Evolutionary conservation across 352 stramenopile genomes (phyloP).

Genomic region (Blastocystis sp.): DNA sequence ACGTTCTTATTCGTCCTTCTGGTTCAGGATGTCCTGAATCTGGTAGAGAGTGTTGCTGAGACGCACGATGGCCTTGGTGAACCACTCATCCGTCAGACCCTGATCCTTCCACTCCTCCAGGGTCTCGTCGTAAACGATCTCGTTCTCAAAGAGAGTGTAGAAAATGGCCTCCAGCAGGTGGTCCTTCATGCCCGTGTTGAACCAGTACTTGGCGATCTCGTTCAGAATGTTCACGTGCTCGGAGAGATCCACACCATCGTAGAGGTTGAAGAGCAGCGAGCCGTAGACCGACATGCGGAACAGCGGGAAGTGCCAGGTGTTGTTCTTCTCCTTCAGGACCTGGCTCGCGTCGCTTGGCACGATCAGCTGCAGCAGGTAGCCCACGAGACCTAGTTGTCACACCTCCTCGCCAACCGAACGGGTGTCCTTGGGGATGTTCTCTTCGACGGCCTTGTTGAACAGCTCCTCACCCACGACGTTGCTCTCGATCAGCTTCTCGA

Average conservation of each 20-base stretch:
- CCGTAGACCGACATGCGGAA: not conserved
- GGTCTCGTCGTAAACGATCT: not conserved
- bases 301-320: not conserved
- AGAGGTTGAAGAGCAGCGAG: not conserved
- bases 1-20: not conserved
- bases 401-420: not conserved
- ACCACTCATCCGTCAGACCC: not conserved
- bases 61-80: not conserved
- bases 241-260: not conserved
- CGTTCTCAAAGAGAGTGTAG: slow-evolving; percentile 33
- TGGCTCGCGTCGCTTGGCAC: not conserved
- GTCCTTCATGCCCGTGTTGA: not conserved
- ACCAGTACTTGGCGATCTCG: slow-evolving; percentile 16
- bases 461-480: slow-evolving; percentile 16
- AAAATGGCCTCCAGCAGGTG: slow-evolving; percentile 8
- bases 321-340: not conserved
- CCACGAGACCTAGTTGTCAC: not conserved
- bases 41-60: not conserved
- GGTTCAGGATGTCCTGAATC: slow-evolving; percentile 27
- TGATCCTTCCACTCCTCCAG: slow-evolving; percentile 27
- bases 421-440: not conserved
- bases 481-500: not conserved
- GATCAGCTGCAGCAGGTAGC: not conserved
- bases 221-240: slow-evolving; percentile 12
- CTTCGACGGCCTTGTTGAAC: not conserved